phyloP scores from a whole-genome alignment of 78 protist species.

The Dictyostelium firmibasis region DNA sequence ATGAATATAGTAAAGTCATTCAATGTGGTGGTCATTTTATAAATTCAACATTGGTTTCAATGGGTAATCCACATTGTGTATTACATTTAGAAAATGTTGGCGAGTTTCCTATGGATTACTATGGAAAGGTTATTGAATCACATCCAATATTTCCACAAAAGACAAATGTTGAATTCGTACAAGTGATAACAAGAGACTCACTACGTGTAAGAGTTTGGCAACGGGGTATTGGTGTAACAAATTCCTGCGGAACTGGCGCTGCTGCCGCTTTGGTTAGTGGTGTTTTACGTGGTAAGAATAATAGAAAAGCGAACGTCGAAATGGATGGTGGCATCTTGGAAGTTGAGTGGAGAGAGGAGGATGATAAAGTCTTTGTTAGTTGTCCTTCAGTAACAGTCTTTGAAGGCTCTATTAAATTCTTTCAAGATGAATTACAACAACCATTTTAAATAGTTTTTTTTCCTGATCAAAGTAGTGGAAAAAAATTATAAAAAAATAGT shows the following conservation, averaged over 20 bases:
- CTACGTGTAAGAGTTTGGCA: constrained; percentile 83
- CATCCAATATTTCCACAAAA: constrained; percentile 78
- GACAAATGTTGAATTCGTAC: constrained; percentile 78
- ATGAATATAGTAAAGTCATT: constrained; percentile 33
- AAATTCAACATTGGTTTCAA: constrained; percentile 67
- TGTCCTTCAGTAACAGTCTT: constrained; percentile 30
- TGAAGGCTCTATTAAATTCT: constrained; percentile 30
- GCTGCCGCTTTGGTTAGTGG: constrained; percentile 82
- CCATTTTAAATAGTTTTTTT: background rate
- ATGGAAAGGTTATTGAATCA: constrained; percentile 71
- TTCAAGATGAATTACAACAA: constrained; percentile 12
- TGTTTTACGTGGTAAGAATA: constrained; percentile 35
- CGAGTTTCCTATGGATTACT: constrained; percentile 31
- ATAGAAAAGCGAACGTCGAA: constrained; percentile 26
- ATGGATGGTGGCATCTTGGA: constrained; percentile 80
- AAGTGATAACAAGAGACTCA: constrained; percentile 38
- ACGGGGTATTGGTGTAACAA: constrained; percentile 85
- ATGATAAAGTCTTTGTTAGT: constrained; percentile 24
- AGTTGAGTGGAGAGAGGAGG: constrained; percentile 75
- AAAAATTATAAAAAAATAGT: too few relatives aligned
- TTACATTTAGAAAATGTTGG: constrained; percentile 77
- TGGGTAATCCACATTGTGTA: constrained; percentile 87
- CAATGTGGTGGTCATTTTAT: constrained; percentile 27
- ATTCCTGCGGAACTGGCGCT: constrained; percentile 87
- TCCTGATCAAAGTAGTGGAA: too few relatives aligned